A percentile compares a stretch with the other conserved stretches of the same genome.
phyloP scores from a whole-genome alignment of 2,329 filamentous ascomycete genomes.

The Septoria linicola region DNA sequence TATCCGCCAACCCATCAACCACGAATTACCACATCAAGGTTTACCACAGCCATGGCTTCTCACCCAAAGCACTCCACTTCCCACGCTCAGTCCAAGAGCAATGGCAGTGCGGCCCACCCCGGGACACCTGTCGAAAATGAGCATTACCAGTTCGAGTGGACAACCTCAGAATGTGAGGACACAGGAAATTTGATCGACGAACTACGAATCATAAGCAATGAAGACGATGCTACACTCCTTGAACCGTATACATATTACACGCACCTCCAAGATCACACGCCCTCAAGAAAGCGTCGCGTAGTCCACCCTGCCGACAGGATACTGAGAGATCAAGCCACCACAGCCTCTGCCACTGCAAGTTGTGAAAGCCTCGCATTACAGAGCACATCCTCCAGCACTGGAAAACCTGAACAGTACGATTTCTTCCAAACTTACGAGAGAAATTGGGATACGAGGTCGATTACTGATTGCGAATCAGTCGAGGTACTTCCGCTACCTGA shows the following conservation, averaged over 20 bases:
- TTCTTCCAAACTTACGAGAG: slow-evolving; percentile 8
- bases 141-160: slow-evolving; percentile 3
- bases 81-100: background rate
- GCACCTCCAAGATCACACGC: background rate
- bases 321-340: background rate
- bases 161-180: slow-evolving; percentile 8
- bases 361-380: slow-evolving; percentile 1
- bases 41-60: slow-evolving; percentile 8
- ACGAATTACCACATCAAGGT: slow-evolving; percentile 3
- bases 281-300: background rate
- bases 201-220: background rate
- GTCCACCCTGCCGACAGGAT: background rate
- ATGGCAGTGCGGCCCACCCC: slow-evolving; percentile 3
- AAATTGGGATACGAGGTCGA: slow-evolving; percentile 3
- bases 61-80: background rate
- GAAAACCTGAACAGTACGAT: slow-evolving; percentile 7
- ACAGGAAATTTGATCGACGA: background rate
- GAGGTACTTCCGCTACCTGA: background rate
- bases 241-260: slow-evolving; percentile 1
- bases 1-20: background rate
- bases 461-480: slow-evolving; percentile 3
- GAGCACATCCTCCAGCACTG: background rate
- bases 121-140: slow-evolving; percentile 5
- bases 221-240: slow-evolving; percentile 9
- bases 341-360: background rate